Evolutionary conservation across 805 yeast species (phyloP).

Genomic region (Allodekkera sacchari): DNA sequence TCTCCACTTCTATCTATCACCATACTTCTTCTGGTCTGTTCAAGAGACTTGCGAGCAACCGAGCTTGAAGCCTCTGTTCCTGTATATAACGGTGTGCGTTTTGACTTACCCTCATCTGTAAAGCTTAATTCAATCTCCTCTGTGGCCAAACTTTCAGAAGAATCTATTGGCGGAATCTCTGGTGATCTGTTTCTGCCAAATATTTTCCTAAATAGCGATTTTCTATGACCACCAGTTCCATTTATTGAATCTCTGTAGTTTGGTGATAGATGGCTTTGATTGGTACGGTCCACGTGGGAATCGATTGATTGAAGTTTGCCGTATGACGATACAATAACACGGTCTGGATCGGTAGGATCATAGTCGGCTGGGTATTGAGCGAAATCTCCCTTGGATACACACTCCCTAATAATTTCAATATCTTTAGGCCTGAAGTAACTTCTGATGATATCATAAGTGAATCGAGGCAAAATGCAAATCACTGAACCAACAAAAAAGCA

Average conservation of each 20-base stretch:
- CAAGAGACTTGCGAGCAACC: constrained; percentile 13
- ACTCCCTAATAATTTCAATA: constrained; percentile 66
- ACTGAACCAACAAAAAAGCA: constrained; percentile 56
- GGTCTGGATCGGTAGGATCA: constrained; percentile 75
- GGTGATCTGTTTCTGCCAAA: constrained; percentile 24
- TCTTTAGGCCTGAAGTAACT: constrained; percentile 55
- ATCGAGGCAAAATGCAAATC: constrained; percentile 59
- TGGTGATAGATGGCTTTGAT: too few relatives aligned
- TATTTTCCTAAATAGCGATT: constrained; percentile 31
- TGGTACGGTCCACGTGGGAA: too few relatives aligned
- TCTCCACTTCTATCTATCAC: constrained; percentile 10
- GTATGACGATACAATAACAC: constrained; percentile 44
- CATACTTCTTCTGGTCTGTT: constrained; percentile 15
- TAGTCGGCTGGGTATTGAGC: constrained; percentile 56
- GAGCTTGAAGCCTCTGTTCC: too few relatives aligned
- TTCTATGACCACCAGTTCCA: constrained; percentile 28
- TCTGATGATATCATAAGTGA: constrained; percentile 47
- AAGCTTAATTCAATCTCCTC: constrained; percentile 45
- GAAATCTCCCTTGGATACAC: constrained; percentile 59
- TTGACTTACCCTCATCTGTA: constrained; percentile 5
- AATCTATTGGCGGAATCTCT: constrained; percentile 25
- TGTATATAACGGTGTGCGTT: too few relatives aligned
- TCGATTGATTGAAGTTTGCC: too few relatives aligned
- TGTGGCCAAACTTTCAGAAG: constrained; percentile 30
- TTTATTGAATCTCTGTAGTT: constrained; percentile 26